phyloP scores from a whole-genome alignment of 2,329 filamentous ascomycete species.

The Triangularia setosa region DNA sequence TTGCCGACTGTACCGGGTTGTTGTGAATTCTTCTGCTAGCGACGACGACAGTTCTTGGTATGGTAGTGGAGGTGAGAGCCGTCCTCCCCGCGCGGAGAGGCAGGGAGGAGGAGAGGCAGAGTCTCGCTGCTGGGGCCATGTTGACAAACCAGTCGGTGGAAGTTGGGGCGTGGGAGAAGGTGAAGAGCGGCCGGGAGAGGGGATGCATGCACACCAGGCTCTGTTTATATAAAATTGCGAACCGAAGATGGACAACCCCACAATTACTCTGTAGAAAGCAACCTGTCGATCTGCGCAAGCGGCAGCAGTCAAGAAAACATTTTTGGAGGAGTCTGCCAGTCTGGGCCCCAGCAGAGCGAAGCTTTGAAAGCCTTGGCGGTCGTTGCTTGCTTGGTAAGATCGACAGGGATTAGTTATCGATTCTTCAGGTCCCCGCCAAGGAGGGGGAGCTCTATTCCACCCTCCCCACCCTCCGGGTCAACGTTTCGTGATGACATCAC shows the following conservation, averaged over 20 bases:
- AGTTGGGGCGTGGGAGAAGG: not conserved
- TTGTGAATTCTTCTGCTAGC: constrained; percentile 28
- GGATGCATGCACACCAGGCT: not conserved
- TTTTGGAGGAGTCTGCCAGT: not conserved
- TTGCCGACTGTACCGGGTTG: constrained; percentile 22
- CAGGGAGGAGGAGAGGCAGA: constrained; percentile 32
- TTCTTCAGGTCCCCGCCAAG: not conserved
- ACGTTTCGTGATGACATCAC: not conserved
- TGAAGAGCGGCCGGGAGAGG: not conserved
- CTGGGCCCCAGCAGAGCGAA: too few relatives aligned
- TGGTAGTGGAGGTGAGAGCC: not conserved
- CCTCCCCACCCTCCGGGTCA: not conserved
- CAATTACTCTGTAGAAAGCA: not conserved
- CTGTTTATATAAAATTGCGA: too few relatives aligned
- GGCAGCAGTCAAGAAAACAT: not conserved
- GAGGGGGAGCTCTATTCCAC: not conserved
- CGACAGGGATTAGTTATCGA: not conserved
- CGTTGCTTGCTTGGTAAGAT: not conserved
- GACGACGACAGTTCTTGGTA: not conserved
- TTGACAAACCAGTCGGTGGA: not conserved
- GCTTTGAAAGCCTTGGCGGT: not conserved
- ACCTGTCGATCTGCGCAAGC: not conserved
- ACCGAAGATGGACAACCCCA: not conserved
- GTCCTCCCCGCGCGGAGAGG: constrained; percentile 3
- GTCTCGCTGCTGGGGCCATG: constrained; percentile 41